Percentiles rank a stretch among this genome's conserved stretches.
phyloP scores from a whole-genome alignment of 2,329 filamentous ascomycete genomes.

The Alternaria ventricosa region DNA sequence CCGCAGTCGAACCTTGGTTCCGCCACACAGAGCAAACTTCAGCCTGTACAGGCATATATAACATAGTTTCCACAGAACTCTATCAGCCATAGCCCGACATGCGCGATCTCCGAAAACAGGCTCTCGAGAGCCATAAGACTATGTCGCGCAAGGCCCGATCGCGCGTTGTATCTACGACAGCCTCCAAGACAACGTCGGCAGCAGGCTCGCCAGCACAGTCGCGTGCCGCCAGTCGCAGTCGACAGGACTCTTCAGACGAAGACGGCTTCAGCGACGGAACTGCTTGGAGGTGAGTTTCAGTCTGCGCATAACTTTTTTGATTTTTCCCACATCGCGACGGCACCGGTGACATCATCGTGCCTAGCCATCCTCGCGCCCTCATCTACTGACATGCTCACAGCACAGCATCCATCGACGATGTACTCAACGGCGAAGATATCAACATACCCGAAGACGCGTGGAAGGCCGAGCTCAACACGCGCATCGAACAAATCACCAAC shows the following conservation, averaged over 20 bases:
- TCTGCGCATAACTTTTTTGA: conserved; percentile 10
- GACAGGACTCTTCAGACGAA: conserved; percentile 70
- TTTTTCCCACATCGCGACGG: conserved; percentile 10
- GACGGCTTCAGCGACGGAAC: conserved; percentile 67
- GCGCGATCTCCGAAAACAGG: conserved; percentile 71
- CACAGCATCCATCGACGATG: conserved; percentile 71
- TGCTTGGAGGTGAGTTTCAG: conserved; percentile 59
- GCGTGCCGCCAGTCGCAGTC: conserved; percentile 57
- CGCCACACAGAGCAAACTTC: conserved; percentile 11
- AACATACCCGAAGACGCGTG: conserved; percentile 61
- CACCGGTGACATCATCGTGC: conserved; percentile 37
- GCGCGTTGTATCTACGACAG: conserved; percentile 61
- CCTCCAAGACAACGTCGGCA: conserved; percentile 65
- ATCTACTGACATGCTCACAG: conserved; percentile 48
- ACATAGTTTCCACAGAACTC: not conserved
- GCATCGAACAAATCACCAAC: conserved; percentile 74
- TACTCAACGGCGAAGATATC: conserved; percentile 60
- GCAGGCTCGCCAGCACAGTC: conserved; percentile 66
- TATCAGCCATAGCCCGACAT: conserved; percentile 48
- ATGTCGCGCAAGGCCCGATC: conserved; percentile 71
- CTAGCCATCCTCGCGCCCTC: conserved; percentile 7
- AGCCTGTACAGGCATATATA: conserved; percentile 11
- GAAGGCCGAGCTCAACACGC: conserved; percentile 67
- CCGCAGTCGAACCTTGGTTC: conserved; percentile 26
- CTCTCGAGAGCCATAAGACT: conserved; percentile 75